A percentile compares a stretch with the other conserved stretches of the same genome.
Conservation (phyloP, 176 grass and related monocot species). For the Zea mays region Zm-B73-REFERENCE-NAM-5.0 NC_050102.1:146667501-146668000, state of each 20-base stretch:
- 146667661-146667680: background rate
- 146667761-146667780: background rate
- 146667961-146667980: no score
- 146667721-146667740: background rate
- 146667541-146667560: constrained; percentile 22
- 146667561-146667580: constrained; percentile 22
- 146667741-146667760: background rate
- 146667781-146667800: background rate
- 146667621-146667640: background rate
- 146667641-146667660: no score
- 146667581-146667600: constrained; percentile 22
- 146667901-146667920: no score
- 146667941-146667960: no score
- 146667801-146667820: background rate
- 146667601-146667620: constrained; percentile 16
- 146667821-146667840: no score
- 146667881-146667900: no score
- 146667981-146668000: no score
- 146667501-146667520: constrained; percentile 29
- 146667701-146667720: background rate
- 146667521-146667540: constrained; percentile 22
- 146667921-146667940: no score
- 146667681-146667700: background rate
- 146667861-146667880: no score
- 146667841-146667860: no score